Base-by-base conservation (phyloP, 805 yeast species). In the Metschnikowia shivogae region DNA sequence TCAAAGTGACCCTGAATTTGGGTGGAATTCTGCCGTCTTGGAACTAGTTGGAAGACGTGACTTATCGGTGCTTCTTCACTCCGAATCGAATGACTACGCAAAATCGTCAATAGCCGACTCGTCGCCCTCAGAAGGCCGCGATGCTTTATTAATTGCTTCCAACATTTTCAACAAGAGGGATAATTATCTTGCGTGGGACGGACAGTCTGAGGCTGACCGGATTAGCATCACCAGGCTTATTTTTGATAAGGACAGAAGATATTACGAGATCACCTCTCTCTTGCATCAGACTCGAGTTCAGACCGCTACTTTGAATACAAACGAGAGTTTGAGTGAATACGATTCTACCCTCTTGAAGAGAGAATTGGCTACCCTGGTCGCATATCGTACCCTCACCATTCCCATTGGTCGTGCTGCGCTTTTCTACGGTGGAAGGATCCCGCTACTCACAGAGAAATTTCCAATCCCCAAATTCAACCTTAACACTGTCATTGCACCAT, bases 371-470 rank as follows among this genome's bases (percentile, higher is more conserved):
- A 69, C 77, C 0, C 63, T 79, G 28, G 81, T 82, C 24, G 86
- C 86, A 0, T 58, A 82, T 26, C 69, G 97, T 52, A 87, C 96
- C 0, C 69, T 88, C 38, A 77, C 95, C 0, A 76, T 83, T 19
- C 88, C 95, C 0, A 63, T 85, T 22, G 96, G 96, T 0, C 74
- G 92, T 52, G 89, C 88, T 0, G 86, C 89, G 0, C 65, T 88
- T 8, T 81, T 83, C 45, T 78, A 76, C 42, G 79, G 84, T 3
- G 81, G 86, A 12, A 67, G 89, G 45, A 73, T 74, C 42, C 97
- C 97, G 1, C 65, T 90, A 44, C 74, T 88, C 34, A 89, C 97
- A 0, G 97, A 92, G 60, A 81, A 84, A 49, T 85, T 89, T 57
- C 86, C 86, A 0, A 80, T 86, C 17, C 90, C 95, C 0, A 80